phyloP scores from a whole-genome alignment of 2,329 filamentous ascomycete species.

The Sporothrix pseudoabietina region DNA sequence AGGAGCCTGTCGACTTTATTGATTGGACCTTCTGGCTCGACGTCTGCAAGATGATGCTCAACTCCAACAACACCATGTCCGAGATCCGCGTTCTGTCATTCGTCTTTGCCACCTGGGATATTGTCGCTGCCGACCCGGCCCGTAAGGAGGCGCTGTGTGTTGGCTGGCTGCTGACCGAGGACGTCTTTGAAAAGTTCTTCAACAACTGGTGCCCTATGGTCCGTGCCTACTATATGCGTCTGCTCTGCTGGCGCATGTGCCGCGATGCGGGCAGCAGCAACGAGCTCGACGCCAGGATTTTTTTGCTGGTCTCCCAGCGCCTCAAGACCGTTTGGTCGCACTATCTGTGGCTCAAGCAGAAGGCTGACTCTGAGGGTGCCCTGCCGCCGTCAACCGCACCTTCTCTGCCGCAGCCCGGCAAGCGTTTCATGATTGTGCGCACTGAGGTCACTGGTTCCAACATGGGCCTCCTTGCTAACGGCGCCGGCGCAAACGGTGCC shows the following conservation, averaged over 20 bases:
- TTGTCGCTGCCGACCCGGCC: constrained; percentile 63
- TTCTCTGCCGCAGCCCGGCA: constrained; percentile 81
- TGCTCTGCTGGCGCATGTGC: constrained; percentile 87
- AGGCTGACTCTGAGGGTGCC: constrained; percentile 59
- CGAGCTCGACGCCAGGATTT: constrained; percentile 67
- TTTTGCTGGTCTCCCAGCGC: constrained; percentile 66
- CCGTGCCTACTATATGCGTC: constrained; percentile 85
- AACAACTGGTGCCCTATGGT: constrained; percentile 97
- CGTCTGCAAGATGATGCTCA: constrained; percentile 75
- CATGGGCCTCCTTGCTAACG: constrained; percentile 44
- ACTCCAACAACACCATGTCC: constrained; percentile 85
- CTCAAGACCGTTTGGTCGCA: constrained; percentile 76
- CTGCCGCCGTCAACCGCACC: constrained; percentile 73
- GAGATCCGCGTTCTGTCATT: constrained; percentile 84
- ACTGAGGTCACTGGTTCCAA: constrained; percentile 64
- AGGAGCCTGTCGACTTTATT: constrained; percentile 50
- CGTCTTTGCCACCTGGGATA: constrained; percentile 77
- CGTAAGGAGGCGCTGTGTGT: constrained; percentile 72
- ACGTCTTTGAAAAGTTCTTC: constrained; percentile 79
- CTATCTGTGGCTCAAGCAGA: constrained; percentile 73
- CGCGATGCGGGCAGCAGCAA: constrained; percentile 69
- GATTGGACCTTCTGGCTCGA: constrained; percentile 86
- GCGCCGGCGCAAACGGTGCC: neutral
- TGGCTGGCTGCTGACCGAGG: constrained; percentile 72
- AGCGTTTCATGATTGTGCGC: constrained; percentile 84